These are phyloP conservation scores for Skeletonema menzelii DNA, from an alignment of 108 stramenopile species.

Conservation along the genomic window DNA sequence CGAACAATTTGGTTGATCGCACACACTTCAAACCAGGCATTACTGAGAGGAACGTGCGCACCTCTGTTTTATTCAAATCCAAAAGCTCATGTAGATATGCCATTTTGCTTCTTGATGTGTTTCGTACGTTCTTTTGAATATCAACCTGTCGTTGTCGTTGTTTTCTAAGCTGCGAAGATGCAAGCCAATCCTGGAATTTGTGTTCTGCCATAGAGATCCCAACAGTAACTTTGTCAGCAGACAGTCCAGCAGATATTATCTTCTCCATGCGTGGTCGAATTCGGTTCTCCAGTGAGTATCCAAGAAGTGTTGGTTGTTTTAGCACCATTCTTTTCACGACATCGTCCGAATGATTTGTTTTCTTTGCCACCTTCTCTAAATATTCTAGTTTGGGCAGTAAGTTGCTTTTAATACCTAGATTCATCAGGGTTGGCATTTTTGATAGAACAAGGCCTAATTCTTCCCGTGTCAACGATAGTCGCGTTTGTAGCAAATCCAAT, in stretches of 20 bases:
- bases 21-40: constrained; percentile 20
- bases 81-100: constrained; percentile 8
- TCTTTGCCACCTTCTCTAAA: constrained; percentile 40
- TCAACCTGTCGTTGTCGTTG: neutral
- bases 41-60: neutral
- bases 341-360: constrained; percentile 3
- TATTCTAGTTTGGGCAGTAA: constrained; percentile 72
- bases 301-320: constrained; percentile 70
- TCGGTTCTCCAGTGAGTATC: constrained; percentile 74
- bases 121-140: constrained; percentile 7
- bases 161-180: constrained; percentile 17
- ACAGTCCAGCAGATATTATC: constrained; percentile 48
- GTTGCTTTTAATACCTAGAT: constrained; percentile 53
- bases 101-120: constrained; percentile 17
- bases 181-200: constrained; percentile 66
- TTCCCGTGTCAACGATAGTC: constrained; percentile 23
- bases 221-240: constrained; percentile 58
- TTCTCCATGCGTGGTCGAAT: constrained; percentile 69
- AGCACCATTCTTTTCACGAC: constrained; percentile 47
- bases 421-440: constrained; percentile 71
- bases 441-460: constrained; percentile 57
- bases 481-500: constrained; percentile 55
- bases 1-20: constrained; percentile 12
- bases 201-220: constrained; percentile 69
- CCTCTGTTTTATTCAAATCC: constrained; percentile 24